Percentiles rank a stretch among this genome's conserved stretches.
Evolutionary conservation across 1,139 yeast species (phyloP).

Genomic region (Schizosaccharomyces versatilis): DNA sequence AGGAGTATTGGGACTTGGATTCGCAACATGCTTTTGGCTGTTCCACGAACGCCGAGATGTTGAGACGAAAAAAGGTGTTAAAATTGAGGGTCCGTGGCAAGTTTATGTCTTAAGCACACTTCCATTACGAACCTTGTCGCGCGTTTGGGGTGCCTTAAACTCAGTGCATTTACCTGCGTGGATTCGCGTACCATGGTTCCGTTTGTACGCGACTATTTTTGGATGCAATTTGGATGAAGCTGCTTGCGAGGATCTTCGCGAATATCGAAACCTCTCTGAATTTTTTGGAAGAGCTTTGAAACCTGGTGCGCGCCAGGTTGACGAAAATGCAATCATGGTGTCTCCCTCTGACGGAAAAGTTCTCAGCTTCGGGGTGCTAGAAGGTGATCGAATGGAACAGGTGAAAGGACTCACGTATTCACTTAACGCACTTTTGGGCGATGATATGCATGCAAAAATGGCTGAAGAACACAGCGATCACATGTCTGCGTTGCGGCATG

Average conservation of each 20-base stretch:
- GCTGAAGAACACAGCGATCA: not conserved
- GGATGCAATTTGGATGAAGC: slow-evolving; percentile 83
- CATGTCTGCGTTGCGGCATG: slow-evolving; percentile 18
- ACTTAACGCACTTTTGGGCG: slow-evolving; percentile 71
- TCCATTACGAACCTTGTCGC: slow-evolving; percentile 74
- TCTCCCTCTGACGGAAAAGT: slow-evolving; percentile 91
- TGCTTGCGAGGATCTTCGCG: slow-evolving; percentile 53
- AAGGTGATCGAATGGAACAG: slow-evolving; percentile 61
- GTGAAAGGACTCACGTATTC: slow-evolving; percentile 93
- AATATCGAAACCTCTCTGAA: slow-evolving; percentile 64
- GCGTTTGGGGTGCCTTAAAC: slow-evolving; percentile 87
- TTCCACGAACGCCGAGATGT: too few relatives aligned
- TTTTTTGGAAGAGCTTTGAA: slow-evolving; percentile 69
- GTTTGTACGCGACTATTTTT: slow-evolving; percentile 53
- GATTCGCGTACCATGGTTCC: slow-evolving; percentile 67
- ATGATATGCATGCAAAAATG: not conserved
- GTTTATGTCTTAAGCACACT: slow-evolving; percentile 50
- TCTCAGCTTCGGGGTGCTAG: slow-evolving; percentile 60
- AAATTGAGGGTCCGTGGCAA: slow-evolving; percentile 2
- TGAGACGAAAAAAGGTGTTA: not conserved
- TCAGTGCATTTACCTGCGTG: slow-evolving; percentile 67
- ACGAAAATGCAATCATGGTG: slow-evolving; percentile 29
- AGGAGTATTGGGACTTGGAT: too few relatives aligned
- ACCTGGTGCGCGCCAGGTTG: slow-evolving; percentile 65
- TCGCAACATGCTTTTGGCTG: too few relatives aligned